These are phyloP conservation scores for Suhomyces sp. DNA, from an alignment of 805 yeast species.

Conservation along the genomic window DNA sequence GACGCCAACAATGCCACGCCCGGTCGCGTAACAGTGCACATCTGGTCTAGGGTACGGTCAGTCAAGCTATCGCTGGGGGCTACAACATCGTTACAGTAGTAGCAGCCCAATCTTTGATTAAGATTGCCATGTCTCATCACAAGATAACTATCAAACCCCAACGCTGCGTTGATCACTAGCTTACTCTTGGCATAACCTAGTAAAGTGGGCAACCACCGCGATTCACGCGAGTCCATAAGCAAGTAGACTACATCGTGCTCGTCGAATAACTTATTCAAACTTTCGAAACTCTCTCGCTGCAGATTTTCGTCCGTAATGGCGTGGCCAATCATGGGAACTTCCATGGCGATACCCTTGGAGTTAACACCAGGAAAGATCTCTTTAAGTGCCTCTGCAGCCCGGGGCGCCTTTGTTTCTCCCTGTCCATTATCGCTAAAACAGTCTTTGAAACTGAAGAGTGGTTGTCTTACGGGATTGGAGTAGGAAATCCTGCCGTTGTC, in stretches of 20 bases:
- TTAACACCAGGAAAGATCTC: conserved; percentile 77
- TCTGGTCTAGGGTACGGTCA: conserved; percentile 89
- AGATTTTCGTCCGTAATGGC: conserved; percentile 57
- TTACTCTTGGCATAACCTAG: conserved; percentile 66
- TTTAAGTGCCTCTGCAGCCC: conserved; percentile 72
- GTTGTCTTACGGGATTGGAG: conserved; percentile 95
- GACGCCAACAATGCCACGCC: conserved; percentile 91
- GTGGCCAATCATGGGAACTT: conserved; percentile 97
- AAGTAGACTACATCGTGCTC: conserved; percentile 76
- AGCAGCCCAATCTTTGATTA: conserved; percentile 65
- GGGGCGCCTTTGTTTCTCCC: conserved; percentile 71
- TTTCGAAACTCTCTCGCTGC: conserved; percentile 50
- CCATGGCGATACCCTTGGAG: conserved; percentile 60
- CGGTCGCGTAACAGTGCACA: conserved; percentile 98
- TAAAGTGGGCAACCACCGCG: conserved; percentile 96
- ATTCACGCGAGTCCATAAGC: conserved; percentile 90
- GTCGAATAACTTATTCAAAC: conserved; percentile 51
- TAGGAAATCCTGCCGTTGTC: conserved; percentile 88
- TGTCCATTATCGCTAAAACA: conserved; percentile 58
- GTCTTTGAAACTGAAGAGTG: conserved; percentile 79
- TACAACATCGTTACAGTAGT: conserved; percentile 92
- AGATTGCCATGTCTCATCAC: conserved; percentile 88
- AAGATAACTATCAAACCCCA: conserved; percentile 90
- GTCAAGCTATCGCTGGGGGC: conserved; percentile 90
- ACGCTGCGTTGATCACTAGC: conserved; percentile 83